These are phyloP conservation scores for Aspergillus funiculosus DNA, from an alignment of 495 filamentous ascomycete species.

Conservation along the genomic window DNA sequence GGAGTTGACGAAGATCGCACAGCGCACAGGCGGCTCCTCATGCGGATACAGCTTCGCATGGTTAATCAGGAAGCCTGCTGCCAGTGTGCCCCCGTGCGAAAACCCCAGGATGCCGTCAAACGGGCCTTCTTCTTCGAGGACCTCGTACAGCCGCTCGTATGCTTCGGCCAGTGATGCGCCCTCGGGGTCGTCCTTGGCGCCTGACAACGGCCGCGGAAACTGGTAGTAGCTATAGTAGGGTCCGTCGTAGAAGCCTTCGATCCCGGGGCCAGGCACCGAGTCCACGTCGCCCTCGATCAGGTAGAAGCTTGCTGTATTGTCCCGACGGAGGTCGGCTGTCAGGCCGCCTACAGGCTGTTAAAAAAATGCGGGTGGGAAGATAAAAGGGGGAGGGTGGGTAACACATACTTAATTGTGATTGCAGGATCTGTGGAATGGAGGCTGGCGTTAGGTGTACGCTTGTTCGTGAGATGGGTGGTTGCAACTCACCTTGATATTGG, in stretches of 20 bases:
- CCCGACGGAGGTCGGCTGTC: conserved; percentile 25
- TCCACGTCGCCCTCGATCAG: conserved; percentile 34
- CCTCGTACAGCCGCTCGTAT: conserved; percentile 27
- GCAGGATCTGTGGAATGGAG: conserved; percentile 21
- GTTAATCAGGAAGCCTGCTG: conserved; percentile 29
- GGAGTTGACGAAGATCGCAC: conserved; percentile 35
- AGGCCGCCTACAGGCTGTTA: conserved; percentile 18
- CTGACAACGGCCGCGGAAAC: conserved; percentile 25
- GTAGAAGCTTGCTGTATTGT: conserved; percentile 31
- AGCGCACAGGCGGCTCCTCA: conserved; percentile 24
- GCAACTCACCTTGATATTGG: conserved; percentile 26
- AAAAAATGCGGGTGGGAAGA: neutral
- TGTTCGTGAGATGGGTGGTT: neutral
- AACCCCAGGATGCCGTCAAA: conserved; percentile 38
- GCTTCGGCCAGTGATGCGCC: conserved; percentile 25
- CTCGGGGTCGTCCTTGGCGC: conserved; percentile 21
- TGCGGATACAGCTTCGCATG: conserved; percentile 25
- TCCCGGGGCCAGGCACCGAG: conserved; percentile 28
- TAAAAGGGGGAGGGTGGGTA: neutral
- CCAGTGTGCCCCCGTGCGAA: conserved; percentile 35
- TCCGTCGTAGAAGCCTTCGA: conserved; percentile 29
- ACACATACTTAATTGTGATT: conserved; percentile 25
- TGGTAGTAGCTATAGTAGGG: conserved; percentile 36
- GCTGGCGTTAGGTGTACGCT: neutral
- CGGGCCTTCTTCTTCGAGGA: conserved; percentile 31